Percentiles rank a stretch among this genome's conserved stretches.
Conservation (phyloP, 1,284 basidiomycete species). For the Fomitiporia mediterranea region DNA sequence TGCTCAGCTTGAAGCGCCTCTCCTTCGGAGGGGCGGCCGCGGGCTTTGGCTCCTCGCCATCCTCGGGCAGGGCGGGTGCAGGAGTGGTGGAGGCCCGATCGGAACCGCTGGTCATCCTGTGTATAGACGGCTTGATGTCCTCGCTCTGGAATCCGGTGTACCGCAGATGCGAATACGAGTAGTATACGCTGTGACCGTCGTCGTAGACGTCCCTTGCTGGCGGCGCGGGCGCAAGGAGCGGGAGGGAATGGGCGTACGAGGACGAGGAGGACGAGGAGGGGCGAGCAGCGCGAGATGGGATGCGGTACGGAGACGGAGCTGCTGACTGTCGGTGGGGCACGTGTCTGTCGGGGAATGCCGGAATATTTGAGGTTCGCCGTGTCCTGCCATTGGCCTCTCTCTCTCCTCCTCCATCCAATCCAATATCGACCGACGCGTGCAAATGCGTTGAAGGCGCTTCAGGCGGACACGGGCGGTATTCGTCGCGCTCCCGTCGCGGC, state of each 20-base stretch:
- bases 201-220: too few species aligned
- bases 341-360: neutral
- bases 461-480: neutral
- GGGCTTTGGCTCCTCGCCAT: constrained; percentile 9
- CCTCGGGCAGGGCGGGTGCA: constrained; percentile 1
- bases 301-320: constrained; percentile 2
- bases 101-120: neutral
- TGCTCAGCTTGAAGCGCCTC: constrained; percentile 77
- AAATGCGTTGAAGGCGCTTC: neutral
- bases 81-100: constrained; percentile 3
- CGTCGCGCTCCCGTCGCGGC: neutral
- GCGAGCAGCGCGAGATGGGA: neutral
- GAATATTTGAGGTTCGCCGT: neutral
- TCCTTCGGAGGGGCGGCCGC: constrained; percentile 50
- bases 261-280: neutral
- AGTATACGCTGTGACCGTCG: neutral
- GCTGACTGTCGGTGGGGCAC: neutral
- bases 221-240: neutral
- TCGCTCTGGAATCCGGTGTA: neutral
- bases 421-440: neutral
- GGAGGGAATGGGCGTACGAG: neutral
- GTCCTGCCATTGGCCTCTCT: constrained; percentile 1
- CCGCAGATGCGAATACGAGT: neutral
- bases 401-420: neutral
- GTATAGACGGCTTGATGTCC: neutral